These are phyloP conservation scores for Irpex lacteus DNA, from an alignment of 1,284 basidiomycete genomes.

Conservation along the genomic window DNA sequence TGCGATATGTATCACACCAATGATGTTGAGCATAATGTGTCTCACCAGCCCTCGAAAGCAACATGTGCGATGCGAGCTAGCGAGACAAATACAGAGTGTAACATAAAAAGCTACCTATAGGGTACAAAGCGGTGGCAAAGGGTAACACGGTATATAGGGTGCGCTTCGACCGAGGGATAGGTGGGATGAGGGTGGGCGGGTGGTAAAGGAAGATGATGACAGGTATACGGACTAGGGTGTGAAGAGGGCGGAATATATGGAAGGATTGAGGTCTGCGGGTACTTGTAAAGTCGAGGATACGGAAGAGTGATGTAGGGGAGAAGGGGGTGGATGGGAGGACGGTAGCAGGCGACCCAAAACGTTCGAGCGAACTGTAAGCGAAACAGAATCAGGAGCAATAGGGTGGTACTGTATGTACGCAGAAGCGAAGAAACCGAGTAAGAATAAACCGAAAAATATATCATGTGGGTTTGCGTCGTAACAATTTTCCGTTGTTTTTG, in stretches of 20 bases:
- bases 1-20: not conserved
- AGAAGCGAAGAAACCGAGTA: not conserved
- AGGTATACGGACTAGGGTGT: not conserved
- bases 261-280: not conserved
- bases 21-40: not conserved
- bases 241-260: constrained; percentile 13
- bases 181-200: not conserved
- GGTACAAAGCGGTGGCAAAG: constrained; percentile 1
- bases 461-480: constrained; percentile 30
- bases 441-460: constrained; percentile 18
- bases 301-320: constrained; percentile 17
- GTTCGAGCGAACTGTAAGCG: constrained; percentile 18
- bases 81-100: not conserved
- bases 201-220: not conserved
- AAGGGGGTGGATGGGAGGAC: constrained; percentile 19
- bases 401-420: too few relatives aligned
- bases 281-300: constrained; percentile 17
- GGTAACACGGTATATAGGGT: constrained; percentile 3
- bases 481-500: constrained; percentile 49
- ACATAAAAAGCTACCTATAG: constrained; percentile 21
- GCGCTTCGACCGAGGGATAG: constrained; percentile 1
- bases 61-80: not conserved
- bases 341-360: constrained; percentile 20
- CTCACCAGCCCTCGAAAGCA: not conserved
- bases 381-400: constrained; percentile 19